These are phyloP conservation scores for Aspergillus bombycis DNA, from an alignment of 2,329 filamentous ascomycete genomes.

Conservation along the genomic window DNA sequence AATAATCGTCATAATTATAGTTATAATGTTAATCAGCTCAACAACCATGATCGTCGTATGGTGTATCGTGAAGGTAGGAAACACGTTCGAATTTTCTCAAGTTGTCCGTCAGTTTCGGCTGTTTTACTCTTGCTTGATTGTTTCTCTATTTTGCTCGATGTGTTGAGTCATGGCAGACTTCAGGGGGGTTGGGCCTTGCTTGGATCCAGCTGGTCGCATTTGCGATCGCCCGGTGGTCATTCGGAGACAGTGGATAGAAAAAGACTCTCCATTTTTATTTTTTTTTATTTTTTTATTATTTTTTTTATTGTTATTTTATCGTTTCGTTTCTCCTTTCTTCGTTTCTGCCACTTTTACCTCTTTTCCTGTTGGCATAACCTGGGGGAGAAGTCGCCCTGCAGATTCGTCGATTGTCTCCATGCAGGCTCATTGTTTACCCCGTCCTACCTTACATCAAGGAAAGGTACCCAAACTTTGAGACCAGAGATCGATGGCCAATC, in stretches of 20 bases:
- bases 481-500: slow-evolving; percentile 21
- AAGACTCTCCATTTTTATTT: background rate
- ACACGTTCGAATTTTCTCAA: slow-evolving; percentile 8
- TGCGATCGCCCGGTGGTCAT: background rate
- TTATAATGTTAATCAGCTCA: slow-evolving; percentile 14
- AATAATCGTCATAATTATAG: slow-evolving; percentile 13
- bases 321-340: slow-evolving; percentile 3
- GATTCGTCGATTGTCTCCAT: slow-evolving; percentile 3
- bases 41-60: slow-evolving; percentile 21
- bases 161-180: background rate
- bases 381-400: background rate
- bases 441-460: slow-evolving; percentile 10
- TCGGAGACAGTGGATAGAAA: background rate
- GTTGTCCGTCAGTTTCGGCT: slow-evolving; percentile 7
- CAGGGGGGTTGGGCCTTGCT: background rate
- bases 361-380: background rate
- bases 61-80: slow-evolving; percentile 34
- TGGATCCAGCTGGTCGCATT: background rate
- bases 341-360: background rate
- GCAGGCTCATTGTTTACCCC: slow-evolving; percentile 14
- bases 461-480: slow-evolving; percentile 21
- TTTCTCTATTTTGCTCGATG: background rate
- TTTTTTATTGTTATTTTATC: background rate
- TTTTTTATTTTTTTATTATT: background rate
- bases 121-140: background rate